A percentile compares a stretch with the other conserved stretches of the same genome.
Evolutionary conservation across 2,329 filamentous ascomycete genomes (phyloP).

Genomic region (Leptographium procerum): DNA sequence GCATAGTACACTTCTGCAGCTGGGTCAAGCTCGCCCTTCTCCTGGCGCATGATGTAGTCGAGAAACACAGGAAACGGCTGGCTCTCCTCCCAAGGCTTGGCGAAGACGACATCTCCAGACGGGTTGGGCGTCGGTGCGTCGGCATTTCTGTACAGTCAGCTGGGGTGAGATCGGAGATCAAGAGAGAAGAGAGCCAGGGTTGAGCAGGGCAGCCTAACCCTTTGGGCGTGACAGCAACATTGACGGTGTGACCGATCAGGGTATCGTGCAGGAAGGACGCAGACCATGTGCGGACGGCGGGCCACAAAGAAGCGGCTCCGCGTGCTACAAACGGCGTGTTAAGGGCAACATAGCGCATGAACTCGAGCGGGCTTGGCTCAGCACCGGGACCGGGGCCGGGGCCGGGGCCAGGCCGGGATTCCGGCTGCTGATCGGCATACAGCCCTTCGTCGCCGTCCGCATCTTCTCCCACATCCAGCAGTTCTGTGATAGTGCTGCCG

Average conservation of each 20-base stretch:
- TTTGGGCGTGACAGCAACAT: conserved; percentile 65
- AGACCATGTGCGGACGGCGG: conserved; percentile 52
- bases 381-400: not conserved
- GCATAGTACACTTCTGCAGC: conserved; percentile 52
- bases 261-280: conserved; percentile 42
- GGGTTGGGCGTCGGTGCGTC: conserved; percentile 37
- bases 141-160: conserved; percentile 25
- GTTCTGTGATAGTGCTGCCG: conserved; percentile 43
- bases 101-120: conserved; percentile 38
- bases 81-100: conserved; percentile 59
- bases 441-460: not conserved
- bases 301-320: conserved; percentile 50
- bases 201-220: conserved; percentile 34
- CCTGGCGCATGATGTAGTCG: conserved; percentile 47
- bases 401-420: not conserved
- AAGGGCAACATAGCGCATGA: conserved; percentile 63
- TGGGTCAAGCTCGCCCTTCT: conserved; percentile 23
- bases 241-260: conserved; percentile 48
- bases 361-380: conserved; percentile 64
- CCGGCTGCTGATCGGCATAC: not conserved
- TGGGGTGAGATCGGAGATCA: not conserved
- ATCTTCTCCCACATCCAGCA: conserved; percentile 27
- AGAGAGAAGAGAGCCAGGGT: not conserved
- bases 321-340: conserved; percentile 68
- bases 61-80: conserved; percentile 54